phyloP scores from a whole-genome alignment of 2,329 filamentous ascomycete species.

The Colletotrichum sp. region DNA sequence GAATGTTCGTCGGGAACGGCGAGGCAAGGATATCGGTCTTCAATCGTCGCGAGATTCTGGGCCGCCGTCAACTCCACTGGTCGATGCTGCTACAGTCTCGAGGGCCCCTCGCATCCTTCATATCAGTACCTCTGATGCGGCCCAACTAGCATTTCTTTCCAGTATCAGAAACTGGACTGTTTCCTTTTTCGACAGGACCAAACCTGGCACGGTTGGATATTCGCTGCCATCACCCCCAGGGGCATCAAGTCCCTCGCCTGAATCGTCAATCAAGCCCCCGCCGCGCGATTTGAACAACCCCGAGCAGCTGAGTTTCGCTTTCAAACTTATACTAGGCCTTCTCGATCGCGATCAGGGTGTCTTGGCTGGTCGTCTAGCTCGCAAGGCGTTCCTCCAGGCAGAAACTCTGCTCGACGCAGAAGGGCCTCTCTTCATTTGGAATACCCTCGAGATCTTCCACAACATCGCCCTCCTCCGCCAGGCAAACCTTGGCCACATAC shows the following conservation, averaged over 20 bases:
- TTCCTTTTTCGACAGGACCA: neutral
- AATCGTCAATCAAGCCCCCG: neutral
- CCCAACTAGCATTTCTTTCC: neutral
- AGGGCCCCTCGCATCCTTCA: neutral
- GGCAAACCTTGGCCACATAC: slow-evolving; percentile 9
- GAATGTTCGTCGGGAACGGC: neutral
- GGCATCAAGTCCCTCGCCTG: neutral
- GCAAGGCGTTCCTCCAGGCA: slow-evolving; percentile 26
- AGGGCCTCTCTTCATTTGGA: slow-evolving; percentile 20
- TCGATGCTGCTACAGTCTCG: neutral
- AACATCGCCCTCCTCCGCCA: slow-evolving; percentile 5
- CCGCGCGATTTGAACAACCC: neutral
- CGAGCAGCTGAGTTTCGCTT: slow-evolving; percentile 19
- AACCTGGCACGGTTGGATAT: neutral
- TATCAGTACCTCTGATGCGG: neutral
- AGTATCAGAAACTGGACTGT: neutral
- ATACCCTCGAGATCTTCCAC: slow-evolving; percentile 19
- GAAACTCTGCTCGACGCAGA: slow-evolving; percentile 21
- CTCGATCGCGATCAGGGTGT: slow-evolving; percentile 19
- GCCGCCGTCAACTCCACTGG: neutral
- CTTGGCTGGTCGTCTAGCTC: slow-evolving; percentile 24
- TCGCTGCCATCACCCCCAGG: neutral
- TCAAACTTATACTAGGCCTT: slow-evolving; percentile 21
- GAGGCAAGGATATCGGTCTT: neutral
- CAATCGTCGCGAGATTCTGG: neutral